Evolutionary conservation across 257 asterid species (phyloP), one percentile per base, ranked within the genome.

Genomic region (Solanum rostratum): DNA sequence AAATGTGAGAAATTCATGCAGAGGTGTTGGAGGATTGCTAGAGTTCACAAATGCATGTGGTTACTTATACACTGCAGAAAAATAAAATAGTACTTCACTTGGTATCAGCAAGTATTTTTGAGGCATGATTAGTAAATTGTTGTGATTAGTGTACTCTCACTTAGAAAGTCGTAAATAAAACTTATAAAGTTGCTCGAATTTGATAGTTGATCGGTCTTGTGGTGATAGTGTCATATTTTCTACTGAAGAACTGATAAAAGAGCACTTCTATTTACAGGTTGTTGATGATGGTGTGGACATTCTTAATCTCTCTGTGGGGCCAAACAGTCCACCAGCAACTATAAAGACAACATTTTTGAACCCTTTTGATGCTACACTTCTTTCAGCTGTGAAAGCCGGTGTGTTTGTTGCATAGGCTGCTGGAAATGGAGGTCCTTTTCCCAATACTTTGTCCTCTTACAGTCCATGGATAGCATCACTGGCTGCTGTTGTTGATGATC

Each of bases 401-500:
- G 94, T 97, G 57, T 97, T 97, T 90, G 97, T 97, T 80, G 98
- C 84, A 84, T 99, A 97, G 86, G 98, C 99, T 69, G 98, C 98
- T 86, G 99, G 99, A 84, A 97, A 97, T 84, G 99, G 99, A 70
- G 99, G 99, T 41, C 99, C 99, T 41, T 95, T 92, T 85, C 98
- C 99, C 30, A 97, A 93, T 85, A 97, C 98, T n/a, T 81, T 95
- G 87, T 76, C 95, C 86, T 97, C 99, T 71, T 97, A 94, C 87
- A 97, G 99, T 91, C 99, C 99, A 24, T 97, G 99, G 99, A 95
- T 97, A 86, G 92, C 90, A 83, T 84, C 99, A 63, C 98, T 95
- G 82, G 99, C 99, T 82, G 99, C 99, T 88, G 99, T 98, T 65
- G 94, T 94, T 66, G 99, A 97, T 91, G 99, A 97, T 70, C 92